These are phyloP conservation scores for Apiospora sp. DNA, from an alignment of 2,329 filamentous ascomycete genomes.

Conservation along the genomic window DNA sequence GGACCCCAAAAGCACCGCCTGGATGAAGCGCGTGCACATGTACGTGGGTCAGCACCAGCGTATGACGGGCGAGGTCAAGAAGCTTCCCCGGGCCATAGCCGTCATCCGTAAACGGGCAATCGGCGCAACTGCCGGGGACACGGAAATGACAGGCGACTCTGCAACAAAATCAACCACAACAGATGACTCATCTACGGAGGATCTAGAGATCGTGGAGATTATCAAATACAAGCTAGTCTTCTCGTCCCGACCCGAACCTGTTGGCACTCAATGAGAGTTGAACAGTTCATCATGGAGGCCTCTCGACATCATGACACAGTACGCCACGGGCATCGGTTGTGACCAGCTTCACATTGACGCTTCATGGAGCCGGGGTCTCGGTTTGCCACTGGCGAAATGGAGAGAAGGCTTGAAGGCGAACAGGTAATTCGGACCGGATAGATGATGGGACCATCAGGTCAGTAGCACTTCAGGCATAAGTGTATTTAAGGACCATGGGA, in stretches of 20 bases:
- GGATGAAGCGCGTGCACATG: constrained; percentile 91
- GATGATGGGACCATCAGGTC: background rate
- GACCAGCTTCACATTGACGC: background rate
- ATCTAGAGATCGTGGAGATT: constrained; percentile 86
- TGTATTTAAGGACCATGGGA: background rate
- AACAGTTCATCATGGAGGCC: background rate
- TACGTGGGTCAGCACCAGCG: constrained; percentile 91
- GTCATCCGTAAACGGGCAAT: constrained; percentile 68
- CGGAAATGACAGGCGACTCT: constrained; percentile 41
- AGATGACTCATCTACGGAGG: constrained; percentile 47
- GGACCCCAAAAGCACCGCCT: constrained; percentile 65
- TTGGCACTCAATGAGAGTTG: constrained; percentile 57
- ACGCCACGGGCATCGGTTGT: background rate
- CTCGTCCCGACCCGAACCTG: constrained; percentile 83
- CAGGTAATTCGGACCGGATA: background rate
- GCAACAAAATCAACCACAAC: constrained; percentile 44
- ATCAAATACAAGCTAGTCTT: constrained; percentile 89
- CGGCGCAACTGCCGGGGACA: background rate
- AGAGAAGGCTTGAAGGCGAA: background rate
- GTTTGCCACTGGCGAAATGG: background rate
- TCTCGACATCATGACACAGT: background rate
- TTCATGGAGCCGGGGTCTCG: background rate
- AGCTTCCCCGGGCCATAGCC: constrained; percentile 78
- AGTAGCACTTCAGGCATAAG: background rate
- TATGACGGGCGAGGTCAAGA: constrained; percentile 89